These are phyloP conservation scores for Pholiota adiposa DNA, from an alignment of 1,284 basidiomycete genomes.

Conservation along the genomic window DNA sequence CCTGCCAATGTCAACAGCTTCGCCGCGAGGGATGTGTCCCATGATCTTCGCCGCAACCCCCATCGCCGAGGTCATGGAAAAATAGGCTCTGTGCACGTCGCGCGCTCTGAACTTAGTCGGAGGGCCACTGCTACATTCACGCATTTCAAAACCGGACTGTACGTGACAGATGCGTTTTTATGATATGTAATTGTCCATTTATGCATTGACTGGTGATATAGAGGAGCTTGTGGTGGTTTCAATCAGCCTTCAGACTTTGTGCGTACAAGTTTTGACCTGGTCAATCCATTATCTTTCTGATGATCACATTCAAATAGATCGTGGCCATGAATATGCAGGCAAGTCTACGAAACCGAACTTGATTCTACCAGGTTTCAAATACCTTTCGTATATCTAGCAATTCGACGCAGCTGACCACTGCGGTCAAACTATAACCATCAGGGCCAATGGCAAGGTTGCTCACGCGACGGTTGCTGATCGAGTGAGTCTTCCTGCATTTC, in stretches of 20 bases:
- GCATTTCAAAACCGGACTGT: slow-evolving; percentile 36
- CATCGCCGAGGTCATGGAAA: slow-evolving; percentile 8
- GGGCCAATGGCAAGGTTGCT: slow-evolving; percentile 54
- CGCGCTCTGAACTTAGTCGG: slow-evolving; percentile 10
- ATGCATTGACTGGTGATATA: slow-evolving; percentile 11
- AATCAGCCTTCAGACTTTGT: slow-evolving; percentile 38
- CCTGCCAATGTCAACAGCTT: background rate
- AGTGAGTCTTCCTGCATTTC: slow-evolving; percentile 35
- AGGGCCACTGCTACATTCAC: slow-evolving; percentile 29
- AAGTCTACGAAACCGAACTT: background rate
- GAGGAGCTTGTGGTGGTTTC: slow-evolving; percentile 41
- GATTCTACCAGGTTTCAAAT: background rate
- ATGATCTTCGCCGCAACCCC: background rate
- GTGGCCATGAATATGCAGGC: slow-evolving; percentile 47
- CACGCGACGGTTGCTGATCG: slow-evolving; percentile 59
- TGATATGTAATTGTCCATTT: background rate
- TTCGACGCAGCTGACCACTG: slow-evolving; percentile 50
- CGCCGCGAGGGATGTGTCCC: slow-evolving; percentile 2
- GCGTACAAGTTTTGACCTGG: slow-evolving; percentile 20
- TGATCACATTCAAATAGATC: slow-evolving; percentile 34
- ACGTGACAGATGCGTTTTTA: slow-evolving; percentile 10
- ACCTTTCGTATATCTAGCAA: slow-evolving; percentile 30
- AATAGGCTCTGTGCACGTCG: background rate
- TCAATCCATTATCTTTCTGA: background rate
- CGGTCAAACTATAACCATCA: slow-evolving; percentile 58